phyloP scores from a whole-genome alignment of 2,329 filamentous ascomycete genomes.

The Scedosporium dehoogii region DNA sequence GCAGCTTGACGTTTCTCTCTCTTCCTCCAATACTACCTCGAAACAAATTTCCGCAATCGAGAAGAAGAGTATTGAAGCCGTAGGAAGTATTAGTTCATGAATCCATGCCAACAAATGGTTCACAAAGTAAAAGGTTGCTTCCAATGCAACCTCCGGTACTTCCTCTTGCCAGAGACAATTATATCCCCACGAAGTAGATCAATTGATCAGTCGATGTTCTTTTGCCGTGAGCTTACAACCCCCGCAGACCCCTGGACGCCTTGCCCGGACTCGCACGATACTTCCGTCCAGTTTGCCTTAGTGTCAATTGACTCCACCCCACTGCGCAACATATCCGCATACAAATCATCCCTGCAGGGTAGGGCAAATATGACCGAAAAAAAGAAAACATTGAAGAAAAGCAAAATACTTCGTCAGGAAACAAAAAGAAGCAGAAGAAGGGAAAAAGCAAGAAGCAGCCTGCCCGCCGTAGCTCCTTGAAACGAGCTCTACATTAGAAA shows the following conservation, averaged over 20 bases:
- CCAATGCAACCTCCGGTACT: too few relatives aligned
- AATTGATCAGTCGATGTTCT: background rate
- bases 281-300: background rate
- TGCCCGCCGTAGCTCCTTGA: background rate
- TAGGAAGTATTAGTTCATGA: too few relatives aligned
- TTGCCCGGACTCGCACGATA: background rate
- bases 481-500: background rate
- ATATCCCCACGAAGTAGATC: too few relatives aligned
- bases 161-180: too few relatives aligned
- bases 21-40: too few relatives aligned
- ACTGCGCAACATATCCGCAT: constrained; percentile 1
- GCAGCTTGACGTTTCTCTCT: background rate
- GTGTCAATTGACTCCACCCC: background rate
- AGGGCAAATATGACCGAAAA: background rate
- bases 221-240: background rate
- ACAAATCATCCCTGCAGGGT: background rate
- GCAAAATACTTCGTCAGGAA: background rate
- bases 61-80: too few relatives aligned
- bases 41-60: too few relatives aligned
- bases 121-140: too few relatives aligned
- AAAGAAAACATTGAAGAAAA: background rate
- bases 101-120: too few relatives aligned
- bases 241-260: background rate
- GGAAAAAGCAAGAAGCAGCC: too few relatives aligned
- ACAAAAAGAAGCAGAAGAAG: too few relatives aligned